phyloP scores from a whole-genome alignment of 805 yeast species.

The Scheffersomyces spartinae region DNA sequence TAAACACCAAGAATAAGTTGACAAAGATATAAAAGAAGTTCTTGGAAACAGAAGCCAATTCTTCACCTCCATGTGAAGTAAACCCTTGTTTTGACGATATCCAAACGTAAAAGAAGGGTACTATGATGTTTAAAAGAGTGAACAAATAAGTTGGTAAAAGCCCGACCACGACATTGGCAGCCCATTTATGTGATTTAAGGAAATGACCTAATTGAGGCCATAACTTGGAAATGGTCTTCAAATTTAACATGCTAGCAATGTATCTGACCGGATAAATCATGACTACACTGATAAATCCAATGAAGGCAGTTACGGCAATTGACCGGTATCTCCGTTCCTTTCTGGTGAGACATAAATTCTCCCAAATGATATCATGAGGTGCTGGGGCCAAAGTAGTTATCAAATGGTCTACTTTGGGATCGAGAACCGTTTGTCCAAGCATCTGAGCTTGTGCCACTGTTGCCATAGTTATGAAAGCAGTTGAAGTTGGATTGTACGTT shows the following conservation, averaged over 20 bases:
- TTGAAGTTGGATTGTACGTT: conserved; percentile 73
- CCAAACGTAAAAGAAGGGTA: conserved; percentile 82
- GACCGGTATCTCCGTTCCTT: conserved; percentile 56
- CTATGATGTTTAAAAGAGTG: conserved; percentile 67
- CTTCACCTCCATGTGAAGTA: conserved; percentile 88
- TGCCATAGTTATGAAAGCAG: conserved; percentile 92
- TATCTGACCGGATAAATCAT: conserved; percentile 78
- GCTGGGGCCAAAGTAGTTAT: conserved; percentile 88
- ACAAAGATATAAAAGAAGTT: conserved; percentile 93
- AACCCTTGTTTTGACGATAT: conserved; percentile 78
- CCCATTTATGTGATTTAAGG: conserved; percentile 55
- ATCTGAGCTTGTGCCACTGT: conserved; percentile 92
- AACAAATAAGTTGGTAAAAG: conserved; percentile 85
- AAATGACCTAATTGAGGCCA: conserved; percentile 76
- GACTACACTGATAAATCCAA: conserved; percentile 58
- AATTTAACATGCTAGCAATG: conserved; percentile 70
- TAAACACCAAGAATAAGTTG: conserved; percentile 85
- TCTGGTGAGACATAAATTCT: conserved; percentile 71
- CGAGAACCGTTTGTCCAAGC: conserved; percentile 91
- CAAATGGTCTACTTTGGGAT: conserved; percentile 75
- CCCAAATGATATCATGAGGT: conserved; percentile 93
- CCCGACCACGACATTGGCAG: conserved; percentile 73
- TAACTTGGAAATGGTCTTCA: conserved; percentile 63
- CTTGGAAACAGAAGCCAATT: conserved; percentile 77
- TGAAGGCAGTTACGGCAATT: conserved; percentile 52